Evolutionary conservation across 768 basidiomycete genomes (phyloP).

Genomic region (Phylloporus arenicola): DNA sequence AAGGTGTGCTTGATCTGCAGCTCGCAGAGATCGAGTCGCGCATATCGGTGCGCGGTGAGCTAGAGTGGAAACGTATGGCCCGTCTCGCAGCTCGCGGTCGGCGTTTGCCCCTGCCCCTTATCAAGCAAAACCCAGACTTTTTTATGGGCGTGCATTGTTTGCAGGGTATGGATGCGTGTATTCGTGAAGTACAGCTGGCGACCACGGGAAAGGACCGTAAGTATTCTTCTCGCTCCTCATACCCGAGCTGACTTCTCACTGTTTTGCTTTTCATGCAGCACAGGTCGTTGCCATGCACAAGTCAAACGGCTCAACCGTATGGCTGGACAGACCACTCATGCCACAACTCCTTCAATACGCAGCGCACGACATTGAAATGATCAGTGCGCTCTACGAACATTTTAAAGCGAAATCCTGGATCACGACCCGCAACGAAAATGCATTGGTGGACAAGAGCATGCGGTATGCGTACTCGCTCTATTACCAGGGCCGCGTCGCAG

Average conservation of each 20-base stretch:
- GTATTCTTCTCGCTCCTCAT: slow-evolving; percentile 1
- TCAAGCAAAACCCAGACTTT: slow-evolving; percentile 21
- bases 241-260: background rate
- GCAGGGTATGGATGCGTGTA: slow-evolving; percentile 33
- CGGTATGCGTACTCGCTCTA: slow-evolving; percentile 27
- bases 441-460: slow-evolving; percentile 23
- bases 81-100: slow-evolving; percentile 24
- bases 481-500: slow-evolving; percentile 24
- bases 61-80: slow-evolving; percentile 15
- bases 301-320: slow-evolving; percentile 23
- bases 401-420: slow-evolving; percentile 28
- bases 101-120: slow-evolving; percentile 19
- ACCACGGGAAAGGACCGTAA: slow-evolving; percentile 32
- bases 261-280: slow-evolving; percentile 15
- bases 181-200: slow-evolving; percentile 22
- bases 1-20: slow-evolving; percentile 37
- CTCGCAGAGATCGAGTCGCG: slow-evolving; percentile 36
- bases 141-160: slow-evolving; percentile 32
- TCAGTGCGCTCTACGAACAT: slow-evolving; percentile 32
- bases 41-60: slow-evolving; percentile 18
- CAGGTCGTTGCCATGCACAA: slow-evolving; percentile 36
- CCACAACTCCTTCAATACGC: slow-evolving; percentile 36
- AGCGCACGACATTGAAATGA: slow-evolving; percentile 38
- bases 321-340: slow-evolving; percentile 36
- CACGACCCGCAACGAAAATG: slow-evolving; percentile 9